Evolutionary conservation across 345 rosid genomes (phyloP).

Genomic region (Gossypium mustelinum): DNA sequence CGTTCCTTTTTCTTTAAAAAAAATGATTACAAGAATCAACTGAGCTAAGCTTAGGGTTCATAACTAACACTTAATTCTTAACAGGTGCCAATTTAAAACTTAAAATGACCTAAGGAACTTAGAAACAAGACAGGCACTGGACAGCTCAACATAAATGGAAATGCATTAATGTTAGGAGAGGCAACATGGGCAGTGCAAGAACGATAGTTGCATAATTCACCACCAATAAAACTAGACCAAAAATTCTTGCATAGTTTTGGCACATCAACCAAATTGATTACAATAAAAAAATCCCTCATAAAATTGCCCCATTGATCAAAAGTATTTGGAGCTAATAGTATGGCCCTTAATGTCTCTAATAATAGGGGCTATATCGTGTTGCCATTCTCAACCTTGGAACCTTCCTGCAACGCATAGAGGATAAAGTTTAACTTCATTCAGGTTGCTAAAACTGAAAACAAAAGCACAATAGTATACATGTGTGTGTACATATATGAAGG

Average conservation of each 20-base stretch:
- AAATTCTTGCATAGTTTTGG: conserved; percentile 9
- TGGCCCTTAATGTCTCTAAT: conserved; percentile 23
- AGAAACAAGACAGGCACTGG: neutral
- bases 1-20: neutral
- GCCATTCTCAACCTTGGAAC: conserved; percentile 57
- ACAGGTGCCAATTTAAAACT: neutral
- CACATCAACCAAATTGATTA: conserved; percentile 3
- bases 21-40: neutral
- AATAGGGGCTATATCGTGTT: conserved; percentile 63
- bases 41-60: neutral
- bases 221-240: neutral
- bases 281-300: neutral
- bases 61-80: neutral
- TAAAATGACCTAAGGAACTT: neutral
- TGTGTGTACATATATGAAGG: neutral
- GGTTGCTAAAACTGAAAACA: neutral
- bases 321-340: neutral
- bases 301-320: neutral
- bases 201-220: conserved; percentile 15
- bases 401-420: conserved; percentile 42
- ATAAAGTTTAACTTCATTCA: neutral
- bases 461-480: neutral
- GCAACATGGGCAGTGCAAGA: neutral
- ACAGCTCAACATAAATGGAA: neutral
- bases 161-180: neutral